A percentile compares a stretch with the other conserved stretches of the same genome.
Conservation (phyloP, 2,329 filamentous ascomycete species). For the Aschersonia sp. region DNA sequence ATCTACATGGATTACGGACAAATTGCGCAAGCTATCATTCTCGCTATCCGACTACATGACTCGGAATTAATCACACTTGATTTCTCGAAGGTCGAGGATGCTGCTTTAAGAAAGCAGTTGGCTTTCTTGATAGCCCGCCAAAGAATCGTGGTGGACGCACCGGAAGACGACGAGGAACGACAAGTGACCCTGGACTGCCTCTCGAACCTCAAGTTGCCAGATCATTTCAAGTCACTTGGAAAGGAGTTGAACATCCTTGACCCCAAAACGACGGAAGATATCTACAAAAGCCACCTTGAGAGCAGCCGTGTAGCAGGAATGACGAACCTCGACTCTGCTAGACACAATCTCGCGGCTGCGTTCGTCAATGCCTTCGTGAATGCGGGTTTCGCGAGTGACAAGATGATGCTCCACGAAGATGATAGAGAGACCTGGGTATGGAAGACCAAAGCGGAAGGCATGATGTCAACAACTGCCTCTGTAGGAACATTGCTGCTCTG, state of each 20-base stretch:
- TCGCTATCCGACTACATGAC: constrained; percentile 90
- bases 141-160: constrained; percentile 65
- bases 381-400: constrained; percentile 87
- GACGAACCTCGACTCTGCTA: constrained; percentile 88
- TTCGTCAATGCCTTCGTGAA: constrained; percentile 98
- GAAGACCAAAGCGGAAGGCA: constrained; percentile 98
- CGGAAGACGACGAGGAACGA: constrained; percentile 53
- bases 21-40: constrained; percentile 80
- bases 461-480: constrained; percentile 92
- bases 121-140: constrained; percentile 87
- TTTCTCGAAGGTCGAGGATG: constrained; percentile 67
- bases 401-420: constrained; percentile 88
- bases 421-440: constrained; percentile 92
- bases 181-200: constrained; percentile 67
- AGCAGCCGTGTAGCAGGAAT: constrained; percentile 84
- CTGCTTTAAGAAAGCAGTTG: constrained; percentile 79
- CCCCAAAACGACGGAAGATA: constrained; percentile 93
- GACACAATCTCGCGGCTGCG: constrained; percentile 87
- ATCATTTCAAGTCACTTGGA: constrained; percentile 84
- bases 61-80: constrained; percentile 66
- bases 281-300: constrained; percentile 98
- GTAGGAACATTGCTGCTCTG: constrained; percentile 82
- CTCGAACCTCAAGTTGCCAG: constrained; percentile 74
- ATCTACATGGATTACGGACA: constrained; percentile 93
- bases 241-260: constrained; percentile 96